phyloP scores from a whole-genome alignment of 1,284 basidiomycete genomes.

The Apiotrichum gracile region DNA sequence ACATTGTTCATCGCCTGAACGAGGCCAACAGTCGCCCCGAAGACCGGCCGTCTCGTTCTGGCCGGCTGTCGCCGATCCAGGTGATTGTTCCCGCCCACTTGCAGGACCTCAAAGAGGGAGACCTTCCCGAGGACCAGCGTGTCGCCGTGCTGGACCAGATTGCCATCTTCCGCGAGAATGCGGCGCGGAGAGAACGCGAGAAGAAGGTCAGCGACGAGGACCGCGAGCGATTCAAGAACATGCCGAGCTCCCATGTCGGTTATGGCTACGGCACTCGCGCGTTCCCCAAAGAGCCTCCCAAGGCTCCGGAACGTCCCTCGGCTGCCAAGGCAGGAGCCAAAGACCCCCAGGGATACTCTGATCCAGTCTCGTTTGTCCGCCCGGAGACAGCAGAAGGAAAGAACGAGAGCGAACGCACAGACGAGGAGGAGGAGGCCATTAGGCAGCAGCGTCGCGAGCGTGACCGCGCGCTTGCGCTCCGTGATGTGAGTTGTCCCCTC shows the following conservation, averaged over 20 bases:
- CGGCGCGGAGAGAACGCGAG: conserved; percentile 77
- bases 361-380: conserved; percentile 73
- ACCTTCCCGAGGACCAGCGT: conserved; percentile 90
- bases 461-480: conserved; percentile 73
- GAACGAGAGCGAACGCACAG: conserved; percentile 57
- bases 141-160: conserved; percentile 91
- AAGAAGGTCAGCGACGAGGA: conserved; percentile 64
- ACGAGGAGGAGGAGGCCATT: conserved; percentile 76
- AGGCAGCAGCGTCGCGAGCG: conserved; percentile 63
- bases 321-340: conserved; percentile 5
- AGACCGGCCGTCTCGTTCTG: neutral
- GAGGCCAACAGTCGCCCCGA: conserved; percentile 34
- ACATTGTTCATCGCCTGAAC: conserved; percentile 41
- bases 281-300: conserved; percentile 7
- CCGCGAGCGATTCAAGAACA: conserved; percentile 30
- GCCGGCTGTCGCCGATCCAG: conserved; percentile 30
- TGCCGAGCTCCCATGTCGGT: conserved; percentile 5
- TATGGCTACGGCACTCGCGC: conserved; percentile 35
- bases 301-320: neutral
- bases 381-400: conserved; percentile 52
- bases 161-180: conserved; percentile 81
- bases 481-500: conserved; percentile 75
- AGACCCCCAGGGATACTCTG: conserved; percentile 66
- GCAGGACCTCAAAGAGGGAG: conserved; percentile 88
- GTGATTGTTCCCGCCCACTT: conserved; percentile 83